Base-by-base conservation (phyloP, 805 yeast genomes). In the Spathaspora gorwiae region DNA sequence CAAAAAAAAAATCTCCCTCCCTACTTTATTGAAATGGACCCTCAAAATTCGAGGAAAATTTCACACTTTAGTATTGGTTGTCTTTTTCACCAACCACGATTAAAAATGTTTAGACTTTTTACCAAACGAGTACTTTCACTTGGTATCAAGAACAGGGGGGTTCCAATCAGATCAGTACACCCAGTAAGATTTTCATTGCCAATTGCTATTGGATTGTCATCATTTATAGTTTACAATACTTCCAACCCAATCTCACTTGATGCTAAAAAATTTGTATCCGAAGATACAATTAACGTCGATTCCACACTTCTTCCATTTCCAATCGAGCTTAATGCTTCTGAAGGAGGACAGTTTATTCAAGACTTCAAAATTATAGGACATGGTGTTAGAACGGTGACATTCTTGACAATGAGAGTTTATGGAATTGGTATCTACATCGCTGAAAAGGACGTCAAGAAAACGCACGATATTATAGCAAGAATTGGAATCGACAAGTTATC, bases 341-440 rank as follows among this genome's bases (percentile, higher is more conserved):
- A 45, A 10, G 32, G 12, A 9, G 32, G 32, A 2, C 46, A 55
- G 24, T 51, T 75, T 6, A 46, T 59, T 2, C 56, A 70, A 0
- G 59, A 68, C 3, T 86, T 73, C 59, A 67, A 76, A 19, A 62
- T 90, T 30, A 55, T 94, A 3, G 98, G 96, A 0, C 75, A 79
- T 46, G 98, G 99, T 1, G 78, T 82, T 2, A 74, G 98, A 57
- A 69, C 85, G 0, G 97, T 92, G 14, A 87, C 97, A 0, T 87
- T 94, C 57, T 54, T 90, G 36, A 74, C 76, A 26, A 80, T 94
- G 70, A 88, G 82, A 54, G 97, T 94, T 1, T 92, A 92, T 60
- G 95, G 88, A 0, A 71, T 87, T 34, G 98, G 96, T 0, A 66
- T 94, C 7, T 92, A 92, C 60, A 70, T 87, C 35, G 84, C 89